Evolutionary conservation across 2,329 filamentous ascomycete genomes (phyloP).

Genomic region (Didymella sp.): DNA sequence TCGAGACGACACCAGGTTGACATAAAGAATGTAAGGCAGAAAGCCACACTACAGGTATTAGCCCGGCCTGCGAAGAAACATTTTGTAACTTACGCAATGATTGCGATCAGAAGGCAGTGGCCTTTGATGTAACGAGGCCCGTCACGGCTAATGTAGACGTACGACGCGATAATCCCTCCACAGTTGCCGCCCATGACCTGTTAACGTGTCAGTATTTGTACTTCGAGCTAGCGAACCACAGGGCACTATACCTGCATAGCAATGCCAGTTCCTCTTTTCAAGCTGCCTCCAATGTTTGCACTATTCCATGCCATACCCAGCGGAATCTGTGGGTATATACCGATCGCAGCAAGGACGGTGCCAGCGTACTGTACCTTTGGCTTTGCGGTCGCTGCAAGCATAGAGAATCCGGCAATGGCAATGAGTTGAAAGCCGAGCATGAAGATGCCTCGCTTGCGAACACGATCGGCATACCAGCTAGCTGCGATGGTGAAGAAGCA

Average conservation of each 20-base stretch:
- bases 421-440: slow-evolving; percentile 43
- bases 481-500: slow-evolving; percentile 46
- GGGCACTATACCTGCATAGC: slow-evolving; percentile 55
- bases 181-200: slow-evolving; percentile 62
- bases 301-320: slow-evolving; percentile 65
- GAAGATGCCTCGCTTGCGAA: slow-evolving; percentile 42
- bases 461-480: slow-evolving; percentile 39
- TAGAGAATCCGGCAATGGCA: slow-evolving; percentile 62
- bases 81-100: slow-evolving; percentile 45
- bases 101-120: slow-evolving; percentile 56
- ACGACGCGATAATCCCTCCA: slow-evolving; percentile 73
- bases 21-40: slow-evolving; percentile 62
- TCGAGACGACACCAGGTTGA: slow-evolving; percentile 64
- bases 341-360: slow-evolving; percentile 47
- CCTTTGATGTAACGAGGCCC: slow-evolving; percentile 55
- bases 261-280: slow-evolving; percentile 64
- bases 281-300: slow-evolving; percentile 63
- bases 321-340: slow-evolving; percentile 64
- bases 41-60: slow-evolving; percentile 52
- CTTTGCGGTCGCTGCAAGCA: slow-evolving; percentile 39
- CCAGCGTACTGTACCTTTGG: slow-evolving; percentile 45
- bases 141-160: slow-evolving; percentile 57
- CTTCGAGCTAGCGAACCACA: background rate
- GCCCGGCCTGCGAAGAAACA: background rate
- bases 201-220: background rate